A percentile compares a stretch with the other conserved stretches of the same genome.
Evolutionary conservation across 345 rosid species (phyloP).

Genomic region (Lepidium africanum): DNA sequence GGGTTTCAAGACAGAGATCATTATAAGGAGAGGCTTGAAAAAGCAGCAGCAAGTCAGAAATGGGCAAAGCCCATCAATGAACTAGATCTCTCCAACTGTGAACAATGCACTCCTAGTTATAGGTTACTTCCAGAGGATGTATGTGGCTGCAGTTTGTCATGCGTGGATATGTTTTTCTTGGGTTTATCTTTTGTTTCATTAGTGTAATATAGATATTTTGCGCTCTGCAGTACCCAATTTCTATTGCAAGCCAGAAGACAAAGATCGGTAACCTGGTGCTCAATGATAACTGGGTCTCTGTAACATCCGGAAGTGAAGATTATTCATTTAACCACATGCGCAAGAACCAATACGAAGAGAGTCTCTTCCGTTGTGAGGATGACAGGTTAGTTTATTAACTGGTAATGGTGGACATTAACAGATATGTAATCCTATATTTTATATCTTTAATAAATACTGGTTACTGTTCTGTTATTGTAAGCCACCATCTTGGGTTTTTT

Average conservation of each 20-base stretch:
- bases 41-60: slow-evolving; percentile 54
- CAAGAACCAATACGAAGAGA: slow-evolving; percentile 92
- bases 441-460: not conserved
- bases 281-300: slow-evolving; percentile 93
- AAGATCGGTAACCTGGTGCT: slow-evolving; percentile 64
- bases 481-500: not conserved
- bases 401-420: not conserved
- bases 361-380: slow-evolving; percentile 86
- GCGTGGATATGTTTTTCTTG: not conserved
- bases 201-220: not conserved
- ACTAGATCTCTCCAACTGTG: slow-evolving; percentile 86
- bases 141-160: slow-evolving; percentile 6
- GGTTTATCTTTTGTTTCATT: not conserved
- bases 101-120: slow-evolving; percentile 89
- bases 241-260: slow-evolving; percentile 73
- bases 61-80: slow-evolving; percentile 72
- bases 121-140: slow-evolving; percentile 82
- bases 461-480: not conserved
- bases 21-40: slow-evolving; percentile 61
- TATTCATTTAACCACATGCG: slow-evolving; percentile 95
- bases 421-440: not conserved
- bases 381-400: slow-evolving; percentile 53
- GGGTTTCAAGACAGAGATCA: slow-evolving; percentile 50
- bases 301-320: slow-evolving; percentile 96
- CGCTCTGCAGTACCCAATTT: slow-evolving; percentile 63